These are phyloP conservation scores for Taphrina wiesneri DNA, from an alignment of 1,139 yeast genomes.

Conservation along the genomic window DNA sequence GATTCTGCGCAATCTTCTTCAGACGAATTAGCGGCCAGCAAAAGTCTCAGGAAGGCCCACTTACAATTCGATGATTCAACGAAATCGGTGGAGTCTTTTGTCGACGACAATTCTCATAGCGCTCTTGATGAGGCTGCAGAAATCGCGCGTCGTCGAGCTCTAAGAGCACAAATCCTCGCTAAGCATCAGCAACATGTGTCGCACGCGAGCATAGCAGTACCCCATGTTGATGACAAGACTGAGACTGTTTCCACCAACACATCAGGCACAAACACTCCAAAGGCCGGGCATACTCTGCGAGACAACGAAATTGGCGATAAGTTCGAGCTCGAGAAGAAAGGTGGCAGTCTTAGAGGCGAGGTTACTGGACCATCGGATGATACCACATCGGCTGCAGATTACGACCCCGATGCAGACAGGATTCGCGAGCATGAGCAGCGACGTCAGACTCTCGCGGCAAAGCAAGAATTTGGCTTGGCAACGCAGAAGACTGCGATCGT, in stretches of 20 bases:
- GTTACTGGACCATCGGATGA: neutral
- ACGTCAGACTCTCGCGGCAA: neutral
- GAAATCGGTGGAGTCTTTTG: no score
- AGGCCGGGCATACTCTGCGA: neutral
- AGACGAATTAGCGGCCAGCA: neutral
- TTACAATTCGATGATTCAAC: no score
- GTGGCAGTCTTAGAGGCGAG: no score
- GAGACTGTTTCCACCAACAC: neutral
- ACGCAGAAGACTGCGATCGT: conserved; percentile 1
- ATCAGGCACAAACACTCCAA: neutral
- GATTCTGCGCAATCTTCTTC: no score
- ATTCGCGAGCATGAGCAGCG: conserved; percentile 30
- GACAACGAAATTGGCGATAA: neutral
- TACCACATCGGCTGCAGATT: conserved; percentile 36
- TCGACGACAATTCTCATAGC: no score
- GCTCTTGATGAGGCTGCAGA: conserved; percentile 9
- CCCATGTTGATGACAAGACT: neutral
- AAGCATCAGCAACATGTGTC: neutral
- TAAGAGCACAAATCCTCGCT: conserved; percentile 17
- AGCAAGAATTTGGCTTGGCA: neutral
- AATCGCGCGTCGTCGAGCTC: conserved; percentile 29
- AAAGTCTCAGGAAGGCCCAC: no score
- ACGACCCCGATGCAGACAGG: conserved; percentile 35
- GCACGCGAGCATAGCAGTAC: neutral
- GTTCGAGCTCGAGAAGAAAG: neutral